phyloP scores from a whole-genome alignment of 2,329 filamentous ascomycete genomes.

The Talaromyces atroroseus region DNA sequence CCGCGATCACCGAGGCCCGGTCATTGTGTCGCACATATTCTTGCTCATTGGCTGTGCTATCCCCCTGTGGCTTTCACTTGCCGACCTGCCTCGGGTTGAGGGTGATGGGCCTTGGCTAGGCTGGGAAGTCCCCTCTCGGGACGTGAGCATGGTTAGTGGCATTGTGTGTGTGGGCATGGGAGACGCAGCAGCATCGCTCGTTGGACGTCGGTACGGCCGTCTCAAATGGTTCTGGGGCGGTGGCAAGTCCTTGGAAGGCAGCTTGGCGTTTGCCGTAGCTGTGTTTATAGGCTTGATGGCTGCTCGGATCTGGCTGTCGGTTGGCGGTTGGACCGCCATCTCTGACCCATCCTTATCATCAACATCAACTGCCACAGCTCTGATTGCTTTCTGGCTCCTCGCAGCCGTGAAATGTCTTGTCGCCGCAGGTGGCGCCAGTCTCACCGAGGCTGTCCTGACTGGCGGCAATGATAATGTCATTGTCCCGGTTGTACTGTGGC shows the following conservation, averaged over 20 bases:
- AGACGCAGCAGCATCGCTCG: conserved; percentile 84
- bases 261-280: conserved; percentile 70
- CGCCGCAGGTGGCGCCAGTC: conserved; percentile 74
- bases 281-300: conserved; percentile 69
- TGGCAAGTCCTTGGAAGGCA: conserved; percentile 89
- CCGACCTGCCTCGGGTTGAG: conserved; percentile 54
- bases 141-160: conserved; percentile 85
- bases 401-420: conserved; percentile 56
- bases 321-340: conserved; percentile 62
- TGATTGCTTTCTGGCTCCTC: conserved; percentile 24
- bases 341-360: conserved; percentile 10
- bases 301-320: conserved; percentile 66
- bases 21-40: conserved; percentile 95
- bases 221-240: conserved; percentile 96
- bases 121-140: conserved; percentile 69
- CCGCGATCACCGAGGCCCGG: conserved; percentile 82
- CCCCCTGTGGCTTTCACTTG: conserved; percentile 83
- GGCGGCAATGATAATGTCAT: conserved; percentile 98
- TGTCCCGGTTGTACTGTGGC: conserved; percentile 88
- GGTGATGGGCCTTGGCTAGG: conserved; percentile 51
- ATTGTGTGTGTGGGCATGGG: conserved; percentile 93
- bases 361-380: conserved; percentile 16
- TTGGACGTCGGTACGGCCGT: conserved; percentile 79
- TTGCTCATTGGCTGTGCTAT: conserved; percentile 91
- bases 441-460: conserved; percentile 91